phyloP scores from a whole-genome alignment of 2,329 filamentous ascomycete genomes.

The Colletotrichum graminicola region DNA sequence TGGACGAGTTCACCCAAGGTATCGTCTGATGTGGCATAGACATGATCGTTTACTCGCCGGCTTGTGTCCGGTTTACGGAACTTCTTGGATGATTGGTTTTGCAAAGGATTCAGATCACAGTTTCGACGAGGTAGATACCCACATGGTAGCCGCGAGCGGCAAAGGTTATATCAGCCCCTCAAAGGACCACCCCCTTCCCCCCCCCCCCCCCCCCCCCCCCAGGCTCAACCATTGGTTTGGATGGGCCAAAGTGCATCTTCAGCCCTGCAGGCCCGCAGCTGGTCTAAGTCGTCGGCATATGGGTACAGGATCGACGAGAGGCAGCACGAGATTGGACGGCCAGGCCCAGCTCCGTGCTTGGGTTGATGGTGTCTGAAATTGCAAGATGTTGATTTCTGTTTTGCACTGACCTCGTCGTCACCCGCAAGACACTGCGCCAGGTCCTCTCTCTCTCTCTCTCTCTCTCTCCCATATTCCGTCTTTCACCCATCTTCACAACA shows the following conservation, averaged over 20 bases:
- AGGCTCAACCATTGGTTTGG: not conserved
- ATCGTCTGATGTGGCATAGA: conserved; percentile 3
- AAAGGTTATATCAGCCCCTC: not conserved
- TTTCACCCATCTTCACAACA: not conserved
- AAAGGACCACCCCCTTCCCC: not conserved
- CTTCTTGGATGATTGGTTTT: not conserved
- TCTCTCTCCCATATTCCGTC: not conserved
- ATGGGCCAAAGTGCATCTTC: not conserved
- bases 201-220: no score
- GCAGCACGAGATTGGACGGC: not conserved
- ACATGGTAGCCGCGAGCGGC: not conserved
- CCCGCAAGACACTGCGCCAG: not conserved
- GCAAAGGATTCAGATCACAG: not conserved
- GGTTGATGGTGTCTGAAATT: not conserved
- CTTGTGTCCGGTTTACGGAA: not conserved
- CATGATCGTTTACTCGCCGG: no score
- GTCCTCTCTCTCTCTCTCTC: not conserved
- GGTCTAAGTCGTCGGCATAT: not conserved
- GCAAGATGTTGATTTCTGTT: not conserved
- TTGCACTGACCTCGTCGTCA: not conserved
- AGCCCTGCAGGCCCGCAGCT: not conserved
- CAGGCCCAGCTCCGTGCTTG: not conserved
- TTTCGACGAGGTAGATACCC: not conserved
- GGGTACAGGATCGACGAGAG: not conserved
- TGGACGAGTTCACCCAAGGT: conserved; percentile 36